These are phyloP conservation scores for Saprolegnia parasitica DNA, from an alignment of 352 stramenopile species.

Conservation along the genomic window DNA sequence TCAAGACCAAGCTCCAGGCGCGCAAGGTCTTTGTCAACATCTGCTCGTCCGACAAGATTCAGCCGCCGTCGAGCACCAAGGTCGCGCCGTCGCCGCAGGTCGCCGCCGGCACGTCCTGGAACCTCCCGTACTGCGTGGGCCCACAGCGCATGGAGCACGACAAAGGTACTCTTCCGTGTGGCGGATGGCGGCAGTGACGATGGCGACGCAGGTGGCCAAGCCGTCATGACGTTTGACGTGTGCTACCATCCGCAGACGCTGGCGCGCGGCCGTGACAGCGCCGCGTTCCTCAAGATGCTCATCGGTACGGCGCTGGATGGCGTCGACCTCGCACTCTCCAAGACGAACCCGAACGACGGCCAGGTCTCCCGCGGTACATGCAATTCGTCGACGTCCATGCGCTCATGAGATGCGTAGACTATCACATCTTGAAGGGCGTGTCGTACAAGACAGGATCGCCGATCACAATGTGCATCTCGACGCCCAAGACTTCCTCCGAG, in stretches of 20 bases:
- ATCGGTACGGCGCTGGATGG: slow-evolving; percentile 84
- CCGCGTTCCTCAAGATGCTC: slow-evolving; percentile 81
- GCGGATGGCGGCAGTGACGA: background rate
- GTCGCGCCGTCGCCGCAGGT: slow-evolving; percentile 30
- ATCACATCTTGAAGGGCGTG: slow-evolving; percentile 82
- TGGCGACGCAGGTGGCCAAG: slow-evolving; percentile 34
- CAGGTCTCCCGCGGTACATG: slow-evolving; percentile 35
- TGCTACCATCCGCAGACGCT: slow-evolving; percentile 89
- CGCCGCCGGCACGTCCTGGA: slow-evolving; percentile 65
- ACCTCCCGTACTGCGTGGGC: slow-evolving; percentile 87
- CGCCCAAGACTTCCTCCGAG: background rate
- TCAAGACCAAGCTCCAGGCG: slow-evolving; percentile 71
- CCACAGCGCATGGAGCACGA: slow-evolving; percentile 87
- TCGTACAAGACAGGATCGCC: slow-evolving; percentile 79
- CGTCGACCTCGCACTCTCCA: slow-evolving; percentile 56
- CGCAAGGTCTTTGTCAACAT: slow-evolving; percentile 93
- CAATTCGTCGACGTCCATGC: background rate
- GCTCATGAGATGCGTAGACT: slow-evolving; percentile 34
- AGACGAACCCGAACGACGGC: slow-evolving; percentile 32
- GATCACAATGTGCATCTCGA: slow-evolving; percentile 61
- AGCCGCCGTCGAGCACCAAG: slow-evolving; percentile 58
- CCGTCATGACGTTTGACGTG: slow-evolving; percentile 84
- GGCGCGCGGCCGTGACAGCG: slow-evolving; percentile 46
- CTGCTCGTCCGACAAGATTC: slow-evolving; percentile 80
- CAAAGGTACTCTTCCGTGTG: slow-evolving; percentile 40